Base-by-base conservation (phyloP, 495 filamentous ascomycete species). In the Penicillium pulvis region DNA sequence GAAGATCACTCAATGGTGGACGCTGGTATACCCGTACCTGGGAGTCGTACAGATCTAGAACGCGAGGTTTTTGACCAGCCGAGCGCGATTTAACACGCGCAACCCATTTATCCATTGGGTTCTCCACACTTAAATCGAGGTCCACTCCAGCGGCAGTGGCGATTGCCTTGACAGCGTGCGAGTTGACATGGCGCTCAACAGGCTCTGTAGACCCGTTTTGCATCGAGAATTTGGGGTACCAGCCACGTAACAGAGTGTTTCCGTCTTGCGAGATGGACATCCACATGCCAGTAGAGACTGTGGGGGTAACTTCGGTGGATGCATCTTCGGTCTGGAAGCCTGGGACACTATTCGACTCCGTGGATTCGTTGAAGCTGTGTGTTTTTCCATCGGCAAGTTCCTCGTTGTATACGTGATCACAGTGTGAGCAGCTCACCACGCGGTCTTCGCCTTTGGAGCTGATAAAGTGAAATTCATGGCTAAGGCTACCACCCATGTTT, bases 381-480 rank as follows among this genome's bases (percentile, higher is more conserved):
- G 67, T 53, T 56, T 71, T 73, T 0, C 77, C 76, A 54, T 79
- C 73, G 24, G 86, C 90, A 14, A 95, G 76, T 69, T 98, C 94
- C 62, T 95, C 90, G 59, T 98, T 98, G 48, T 90, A 87, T 20
- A 87, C 81, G 64, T 91, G 92, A 39, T 80, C 77, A 71, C 94
- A 98, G 36, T 66, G 69, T 14, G 73, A 77, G 68, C 94, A 98
- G 59, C 77, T 87, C 58, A 95, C 79, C 19, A 98, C 78, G 1
- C 82, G 86, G 65, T 98, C 94, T 72, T 98, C 95, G 4, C 94
- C 94, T 49, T 88, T 86, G 9, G 79, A 60, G n/a, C 87, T 89
- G 20, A 87, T 78, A 51, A 96, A 88, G 66, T 97, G 93, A 68
- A 93, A 98, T 65, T 98, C 94, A 72, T 98, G 94, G 64, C 92